Percentiles rank a stretch among this genome's conserved stretches.
Conservation (phyloP, 2,329 filamentous ascomycete species). For the Uncinocarpus reesii region DNA sequence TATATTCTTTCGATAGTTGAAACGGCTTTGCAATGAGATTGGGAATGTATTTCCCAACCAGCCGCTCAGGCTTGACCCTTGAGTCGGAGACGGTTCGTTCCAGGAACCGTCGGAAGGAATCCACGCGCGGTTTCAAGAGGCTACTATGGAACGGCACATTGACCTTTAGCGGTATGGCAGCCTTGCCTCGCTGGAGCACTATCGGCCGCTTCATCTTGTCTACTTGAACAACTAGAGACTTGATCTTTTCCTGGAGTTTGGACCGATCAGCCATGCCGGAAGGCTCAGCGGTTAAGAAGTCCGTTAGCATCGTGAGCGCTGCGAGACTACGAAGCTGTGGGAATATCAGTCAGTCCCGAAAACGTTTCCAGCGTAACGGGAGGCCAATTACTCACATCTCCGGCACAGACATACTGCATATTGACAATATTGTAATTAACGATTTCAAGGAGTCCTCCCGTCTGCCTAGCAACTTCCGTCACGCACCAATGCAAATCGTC, state of each 20-base stretch:
- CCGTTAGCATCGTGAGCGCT: background rate
- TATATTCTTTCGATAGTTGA: background rate
- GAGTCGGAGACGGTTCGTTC: conserved; percentile 20
- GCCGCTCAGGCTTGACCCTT: conserved; percentile 20
- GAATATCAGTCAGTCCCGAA: background rate
- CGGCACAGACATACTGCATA: conserved; percentile 59
- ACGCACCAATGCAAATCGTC: conserved; percentile 93
- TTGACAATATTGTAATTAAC: conserved; percentile 82
- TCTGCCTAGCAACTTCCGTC: conserved; percentile 84
- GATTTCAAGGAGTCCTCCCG: conserved; percentile 92
- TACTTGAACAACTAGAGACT: background rate
- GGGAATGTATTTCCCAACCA: conserved; percentile 29
- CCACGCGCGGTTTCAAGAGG: conserved; percentile 21
- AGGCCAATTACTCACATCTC: conserved; percentile 41
- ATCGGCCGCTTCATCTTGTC: background rate
- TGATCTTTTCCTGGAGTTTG: background rate
- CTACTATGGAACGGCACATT: conserved; percentile 29
- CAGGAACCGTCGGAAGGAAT: conserved; percentile 24
- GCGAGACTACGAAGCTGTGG: background rate
- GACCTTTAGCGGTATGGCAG: conserved; percentile 26
- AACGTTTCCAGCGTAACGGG: background rate
- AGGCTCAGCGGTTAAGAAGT: background rate
- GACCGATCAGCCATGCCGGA: background rate
- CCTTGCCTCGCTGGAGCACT: conserved; percentile 18
- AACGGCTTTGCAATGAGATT: conserved; percentile 28